phyloP scores from a whole-genome alignment of 768 basidiomycete species.

The Tubosaeta brunneosetosa region DNA sequence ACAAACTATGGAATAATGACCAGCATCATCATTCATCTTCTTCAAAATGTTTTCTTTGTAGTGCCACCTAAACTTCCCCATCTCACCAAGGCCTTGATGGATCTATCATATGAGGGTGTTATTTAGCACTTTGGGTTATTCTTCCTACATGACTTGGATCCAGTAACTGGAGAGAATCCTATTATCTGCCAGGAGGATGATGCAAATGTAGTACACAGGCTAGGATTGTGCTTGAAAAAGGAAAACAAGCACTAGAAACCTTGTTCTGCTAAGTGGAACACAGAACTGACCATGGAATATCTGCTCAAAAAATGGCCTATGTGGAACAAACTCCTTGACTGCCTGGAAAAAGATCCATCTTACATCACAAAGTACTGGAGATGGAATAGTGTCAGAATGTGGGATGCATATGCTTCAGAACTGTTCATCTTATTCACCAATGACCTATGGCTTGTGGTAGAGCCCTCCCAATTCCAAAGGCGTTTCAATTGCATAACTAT shows the following conservation, averaged over 20 bases:
- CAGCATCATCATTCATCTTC: slow-evolving; percentile 4
- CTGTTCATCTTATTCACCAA: no score
- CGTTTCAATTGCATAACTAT: background rate
- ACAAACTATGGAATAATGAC: slow-evolving; percentile 5
- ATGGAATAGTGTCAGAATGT: background rate
- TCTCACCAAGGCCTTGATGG: background rate
- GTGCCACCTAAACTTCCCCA: background rate
- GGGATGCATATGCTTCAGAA: background rate
- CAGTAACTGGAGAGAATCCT: background rate
- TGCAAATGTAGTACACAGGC: background rate
- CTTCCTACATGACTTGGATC: slow-evolving; percentile 8
- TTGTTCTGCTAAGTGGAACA: background rate
- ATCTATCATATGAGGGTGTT: slow-evolving; percentile 1
- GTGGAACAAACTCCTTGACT: slow-evolving; percentile 1
- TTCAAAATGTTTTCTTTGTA: slow-evolving; percentile 1
- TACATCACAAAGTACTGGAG: background rate
- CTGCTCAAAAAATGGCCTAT: slow-evolving; percentile 3
- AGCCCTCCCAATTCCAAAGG: background rate
- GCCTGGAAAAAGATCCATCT: background rate
- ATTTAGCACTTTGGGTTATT: slow-evolving; percentile 3
- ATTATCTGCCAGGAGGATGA: background rate
- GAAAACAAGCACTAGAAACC: background rate
- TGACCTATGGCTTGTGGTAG: slow-evolving; percentile 5
- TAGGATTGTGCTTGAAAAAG: background rate
- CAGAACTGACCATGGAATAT: background rate